Conservation (phyloP, 768 basidiomycete genomes). For the Suillus bovinus region DNA sequence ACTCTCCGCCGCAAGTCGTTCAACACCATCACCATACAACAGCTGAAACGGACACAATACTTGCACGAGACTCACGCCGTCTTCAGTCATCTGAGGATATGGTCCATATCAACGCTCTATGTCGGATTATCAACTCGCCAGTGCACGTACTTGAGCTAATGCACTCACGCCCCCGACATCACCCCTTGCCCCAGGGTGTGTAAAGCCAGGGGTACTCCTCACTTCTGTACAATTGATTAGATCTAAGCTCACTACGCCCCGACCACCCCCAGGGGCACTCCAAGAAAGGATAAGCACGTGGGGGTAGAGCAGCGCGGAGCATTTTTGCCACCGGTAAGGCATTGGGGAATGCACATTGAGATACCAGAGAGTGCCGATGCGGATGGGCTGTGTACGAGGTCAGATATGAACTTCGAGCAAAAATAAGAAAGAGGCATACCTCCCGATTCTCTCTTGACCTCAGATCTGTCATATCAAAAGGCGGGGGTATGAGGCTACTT, state of each 20-base stretch:
- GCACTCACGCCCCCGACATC: slow-evolving; percentile 90
- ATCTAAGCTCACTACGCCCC: slow-evolving; percentile 86
- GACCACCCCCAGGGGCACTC: slow-evolving; percentile 80
- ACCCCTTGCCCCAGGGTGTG: slow-evolving; percentile 76
- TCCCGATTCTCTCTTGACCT: slow-evolving; percentile 44
- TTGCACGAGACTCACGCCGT: slow-evolving; percentile 53
- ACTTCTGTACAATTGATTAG: slow-evolving; percentile 85
- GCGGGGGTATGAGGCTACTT: slow-evolving; percentile 40
- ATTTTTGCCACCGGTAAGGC: slow-evolving; percentile 80
- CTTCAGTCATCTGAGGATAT: slow-evolving; percentile 16
- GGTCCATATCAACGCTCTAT: slow-evolving; percentile 21
- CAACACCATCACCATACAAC: slow-evolving; percentile 86
- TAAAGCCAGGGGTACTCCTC: slow-evolving; percentile 78
- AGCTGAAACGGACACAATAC: slow-evolving; percentile 88
- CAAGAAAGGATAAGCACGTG: slow-evolving; percentile 84
- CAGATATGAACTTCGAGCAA: slow-evolving; percentile 9
- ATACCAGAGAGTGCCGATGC: slow-evolving; percentile 87
- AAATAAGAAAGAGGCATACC: slow-evolving; percentile 30
- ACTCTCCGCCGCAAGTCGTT: slow-evolving; percentile 87
- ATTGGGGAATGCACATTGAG: slow-evolving; percentile 86
- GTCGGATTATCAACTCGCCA: slow-evolving; percentile 6
- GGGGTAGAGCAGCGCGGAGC: slow-evolving; percentile 80
- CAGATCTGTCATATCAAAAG: slow-evolving; percentile 49
- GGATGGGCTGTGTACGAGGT: slow-evolving; percentile 64
- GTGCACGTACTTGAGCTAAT: slow-evolving; percentile 44